Base-by-base conservation (phyloP, 2,329 filamentous ascomycete genomes). In the Acrodontium crateriforme region DNA sequence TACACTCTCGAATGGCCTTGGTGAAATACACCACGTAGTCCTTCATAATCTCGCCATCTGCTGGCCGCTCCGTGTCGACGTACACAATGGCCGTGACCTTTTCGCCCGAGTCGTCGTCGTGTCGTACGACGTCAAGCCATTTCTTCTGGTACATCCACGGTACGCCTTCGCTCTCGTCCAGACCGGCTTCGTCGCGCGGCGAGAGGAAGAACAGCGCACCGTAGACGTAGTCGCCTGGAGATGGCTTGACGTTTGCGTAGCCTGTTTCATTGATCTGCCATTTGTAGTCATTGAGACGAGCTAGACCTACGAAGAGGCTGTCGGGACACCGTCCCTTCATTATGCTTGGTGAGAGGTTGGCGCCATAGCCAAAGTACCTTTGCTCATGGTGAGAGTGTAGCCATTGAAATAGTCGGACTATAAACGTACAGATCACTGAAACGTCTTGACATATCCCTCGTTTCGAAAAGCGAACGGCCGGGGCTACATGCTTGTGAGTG, bases 221-320 rank as follows among this genome's bases (percentile, higher is more conserved):
- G 43, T 65, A 71, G 19, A 72, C 63, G 24, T 63, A 59, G 16
- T 52, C 25, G 10, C 15, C 29, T 25, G 14, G n/a, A 9, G 29
- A 31, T 8, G 29, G 29, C 18, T 70, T 61, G 10, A 79, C 55
- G 45, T 78, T 80, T 22, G 75, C 75, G 46, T 71, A 78, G 9
- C 73, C 73, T 2, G 73, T 63, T 22, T 55, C 48, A 45, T 71
- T 75, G 56, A 80, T 77, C 25, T 74, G 57, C 71, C 72, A 80
- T 21, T 48, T 54, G 59, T 69, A 75, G 20, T 56, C 54, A 1
- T 47, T 41, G 2, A 80, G 60, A 12, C 63, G 52, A 3, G 62
- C 74, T 24, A 76, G 20, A 2, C 34, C 34, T 19, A 30, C 33
- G 27, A 34, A 30, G 11, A 36, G 11, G 11, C 30, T 30, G n/a